phyloP scores from a whole-genome alignment of 495 filamentous ascomycete genomes.

The Penicillium silybi region DNA sequence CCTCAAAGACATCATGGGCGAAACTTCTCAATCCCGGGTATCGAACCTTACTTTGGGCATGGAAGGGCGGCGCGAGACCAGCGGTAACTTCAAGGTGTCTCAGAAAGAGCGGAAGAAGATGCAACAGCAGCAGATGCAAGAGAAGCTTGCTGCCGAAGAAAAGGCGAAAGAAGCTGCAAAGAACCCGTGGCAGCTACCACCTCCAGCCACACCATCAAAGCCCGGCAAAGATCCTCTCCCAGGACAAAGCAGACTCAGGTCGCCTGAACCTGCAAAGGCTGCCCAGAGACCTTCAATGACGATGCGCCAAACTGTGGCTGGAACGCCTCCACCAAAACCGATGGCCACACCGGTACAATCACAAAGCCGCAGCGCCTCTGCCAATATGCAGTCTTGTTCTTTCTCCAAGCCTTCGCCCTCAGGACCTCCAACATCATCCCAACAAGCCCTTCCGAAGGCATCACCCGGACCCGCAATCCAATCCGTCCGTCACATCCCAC shows the following conservation, averaged over 20 bases:
- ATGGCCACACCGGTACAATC: slow-evolving; percentile 26
- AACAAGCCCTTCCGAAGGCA: slow-evolving; percentile 17
- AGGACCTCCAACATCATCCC: slow-evolving; percentile 15
- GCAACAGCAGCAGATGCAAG: slow-evolving; percentile 63
- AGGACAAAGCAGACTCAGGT: slow-evolving; percentile 17
- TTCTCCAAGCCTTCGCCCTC: slow-evolving; percentile 21
- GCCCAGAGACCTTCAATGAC: slow-evolving; percentile 52
- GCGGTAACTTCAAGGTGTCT: slow-evolving; percentile 57
- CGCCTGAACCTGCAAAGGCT: slow-evolving; percentile 23
- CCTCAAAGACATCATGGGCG: slow-evolving; percentile 80
- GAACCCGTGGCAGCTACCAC: slow-evolving; percentile 71
- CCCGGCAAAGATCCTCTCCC: slow-evolving; percentile 18
- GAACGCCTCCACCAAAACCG: slow-evolving; percentile 36
- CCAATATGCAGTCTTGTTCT: slow-evolving; percentile 16
- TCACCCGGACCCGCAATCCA: slow-evolving; percentile 38
- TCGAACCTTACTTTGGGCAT: slow-evolving; percentile 76
- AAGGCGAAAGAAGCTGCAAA: slow-evolving; percentile 43
- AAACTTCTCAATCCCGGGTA: slow-evolving; percentile 56
- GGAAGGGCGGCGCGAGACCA: slow-evolving; percentile 40
- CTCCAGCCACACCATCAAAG: slow-evolving; percentile 15
- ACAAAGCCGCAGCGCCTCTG: slow-evolving; percentile 26
- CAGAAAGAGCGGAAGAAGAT: slow-evolving; percentile 89
- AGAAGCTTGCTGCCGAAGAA: slow-evolving; percentile 45
- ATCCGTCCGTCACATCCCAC: slow-evolving; percentile 46
- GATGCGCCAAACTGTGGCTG: slow-evolving; percentile 59